Evolutionary conservation across 495 filamentous ascomycete species (phyloP).

Genomic region (Hamigera avellanea): DNA sequence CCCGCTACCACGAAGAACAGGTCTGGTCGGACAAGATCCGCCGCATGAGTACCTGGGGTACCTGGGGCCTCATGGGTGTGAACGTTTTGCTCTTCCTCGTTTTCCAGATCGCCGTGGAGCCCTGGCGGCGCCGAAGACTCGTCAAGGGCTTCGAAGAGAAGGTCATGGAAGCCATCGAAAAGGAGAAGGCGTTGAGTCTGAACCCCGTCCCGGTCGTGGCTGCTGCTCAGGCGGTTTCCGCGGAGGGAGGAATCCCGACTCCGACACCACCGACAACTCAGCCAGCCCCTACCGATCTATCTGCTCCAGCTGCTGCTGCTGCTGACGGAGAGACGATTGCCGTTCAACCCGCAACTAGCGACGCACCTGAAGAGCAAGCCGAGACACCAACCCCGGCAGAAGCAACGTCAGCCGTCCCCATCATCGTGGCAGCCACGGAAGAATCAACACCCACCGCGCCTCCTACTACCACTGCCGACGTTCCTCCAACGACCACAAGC

Average conservation of each 20-base stretch:
- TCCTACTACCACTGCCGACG: constrained; percentile 3
- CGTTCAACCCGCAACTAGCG: background rate
- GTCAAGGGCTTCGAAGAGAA: constrained; percentile 69
- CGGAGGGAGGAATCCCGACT: constrained; percentile 14
- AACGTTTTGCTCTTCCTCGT: constrained; percentile 84
- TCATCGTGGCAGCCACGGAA: constrained; percentile 1
- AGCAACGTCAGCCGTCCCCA: constrained; percentile 1
- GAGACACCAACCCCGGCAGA: background rate
- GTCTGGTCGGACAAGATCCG: constrained; percentile 98
- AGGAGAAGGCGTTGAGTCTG: constrained; percentile 44
- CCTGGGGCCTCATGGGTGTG: constrained; percentile 94
- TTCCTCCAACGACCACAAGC: constrained; percentile 2
- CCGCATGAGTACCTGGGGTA: constrained; percentile 93
- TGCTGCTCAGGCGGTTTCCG: constrained; percentile 9
- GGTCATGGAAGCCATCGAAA: constrained; percentile 71
- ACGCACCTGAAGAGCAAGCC: background rate
- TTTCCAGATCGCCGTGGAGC: constrained; percentile 88
- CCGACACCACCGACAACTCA: constrained; percentile 4
- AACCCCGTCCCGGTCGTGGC: constrained; percentile 4
- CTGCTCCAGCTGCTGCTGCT: background rate
- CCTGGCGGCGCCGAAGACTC: constrained; percentile 72
- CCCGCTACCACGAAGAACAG: constrained; percentile 95
- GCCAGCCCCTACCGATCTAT: background rate
- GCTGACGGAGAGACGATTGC: background rate
- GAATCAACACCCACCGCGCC: constrained; percentile 3